Conservation (phyloP, 116 monocot species). For the Dioscorea cayenensis region DNA sequence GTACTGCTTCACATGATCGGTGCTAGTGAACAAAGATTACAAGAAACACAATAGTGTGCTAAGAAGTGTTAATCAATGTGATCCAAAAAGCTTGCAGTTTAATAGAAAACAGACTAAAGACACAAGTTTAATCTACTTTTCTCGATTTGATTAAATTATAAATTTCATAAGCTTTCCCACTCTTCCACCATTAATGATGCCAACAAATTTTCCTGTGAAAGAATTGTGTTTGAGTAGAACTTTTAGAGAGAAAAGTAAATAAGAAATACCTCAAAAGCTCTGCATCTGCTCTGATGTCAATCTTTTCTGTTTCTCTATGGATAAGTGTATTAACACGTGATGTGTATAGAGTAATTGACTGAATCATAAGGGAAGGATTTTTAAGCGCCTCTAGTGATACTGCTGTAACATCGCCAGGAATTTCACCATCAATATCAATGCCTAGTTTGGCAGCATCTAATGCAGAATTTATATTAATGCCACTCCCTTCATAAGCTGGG, state of each 20-base stretch:
- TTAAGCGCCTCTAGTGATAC: constrained; percentile 50
- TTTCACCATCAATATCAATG: constrained; percentile 60
- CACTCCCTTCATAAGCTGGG: constrained; percentile 83
- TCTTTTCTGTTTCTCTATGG: constrained; percentile 84
- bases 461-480: constrained; percentile 52
- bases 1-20: not conserved
- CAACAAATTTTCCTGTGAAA: no score
- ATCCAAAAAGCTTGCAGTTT: no score
- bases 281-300: constrained; percentile 93
- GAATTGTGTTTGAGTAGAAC: not conserved
- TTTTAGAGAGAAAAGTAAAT: not conserved
- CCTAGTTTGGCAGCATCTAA: constrained; percentile 64
- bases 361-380: constrained; percentile 74
- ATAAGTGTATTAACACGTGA: constrained; percentile 51
- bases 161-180: no score
- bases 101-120: not conserved
- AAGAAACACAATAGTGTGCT: not conserved
- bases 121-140: not conserved
- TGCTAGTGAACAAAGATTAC: not conserved
- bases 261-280: constrained; percentile 73
- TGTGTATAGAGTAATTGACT: constrained; percentile 55
- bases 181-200: no score
- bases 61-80: not conserved
- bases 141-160: no score
- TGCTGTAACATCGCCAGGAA: constrained; percentile 70